Base-by-base conservation (phyloP, 805 yeast genomes). In the Danielia reshetovae region DNA sequence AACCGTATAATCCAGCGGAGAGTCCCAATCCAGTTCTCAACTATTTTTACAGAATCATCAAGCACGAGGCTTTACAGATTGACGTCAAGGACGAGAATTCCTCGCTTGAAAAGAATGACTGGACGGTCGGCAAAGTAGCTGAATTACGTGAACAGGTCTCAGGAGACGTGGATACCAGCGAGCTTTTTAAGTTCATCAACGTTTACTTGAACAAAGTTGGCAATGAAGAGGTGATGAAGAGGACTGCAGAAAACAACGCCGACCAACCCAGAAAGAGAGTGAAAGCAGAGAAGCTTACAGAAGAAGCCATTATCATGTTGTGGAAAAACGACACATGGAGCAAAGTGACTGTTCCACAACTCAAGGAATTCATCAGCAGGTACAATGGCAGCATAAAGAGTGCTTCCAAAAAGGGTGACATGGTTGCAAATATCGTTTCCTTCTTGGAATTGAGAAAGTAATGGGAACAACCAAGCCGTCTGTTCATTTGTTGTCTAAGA, bases 21-120 rank as follows among this genome's bases (percentile, higher is more conserved):
- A 80, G 65, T 46, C 68, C 70, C 15, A 85, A 84, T 49, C 94
- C 95, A 0, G 62, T 72, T 3, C 55, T 87, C 25, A 78, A 78
- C 41, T 81, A 80, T 67, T 84, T 80, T 49, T 79, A 76, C 55
- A 72, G 74, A 38, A 59, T 79, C 0, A 55, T 87, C 13, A 80
- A 81, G 47, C 81, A 82, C 34, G 74, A 75, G 37, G 67, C 85
- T 12, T 59, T 87, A 31, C 89, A 84, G 46, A 66, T 67, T 14
- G 77, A 72, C 18, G 24, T 46, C 18, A 37, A 39, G 29, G 39
- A 36, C 19, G 47, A 44, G 22, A 51, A 44, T 29, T 15, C 13
- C 5, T 27, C 40, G 9, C 30, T 44, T 5, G 33, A 31, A 16
- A 36, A 34, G 11, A 39, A 44, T 31, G 52, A 48, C 34, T 45